Conservation (phyloP, 495 filamentous ascomycete genomes). For the Tuber indicum region DNA sequence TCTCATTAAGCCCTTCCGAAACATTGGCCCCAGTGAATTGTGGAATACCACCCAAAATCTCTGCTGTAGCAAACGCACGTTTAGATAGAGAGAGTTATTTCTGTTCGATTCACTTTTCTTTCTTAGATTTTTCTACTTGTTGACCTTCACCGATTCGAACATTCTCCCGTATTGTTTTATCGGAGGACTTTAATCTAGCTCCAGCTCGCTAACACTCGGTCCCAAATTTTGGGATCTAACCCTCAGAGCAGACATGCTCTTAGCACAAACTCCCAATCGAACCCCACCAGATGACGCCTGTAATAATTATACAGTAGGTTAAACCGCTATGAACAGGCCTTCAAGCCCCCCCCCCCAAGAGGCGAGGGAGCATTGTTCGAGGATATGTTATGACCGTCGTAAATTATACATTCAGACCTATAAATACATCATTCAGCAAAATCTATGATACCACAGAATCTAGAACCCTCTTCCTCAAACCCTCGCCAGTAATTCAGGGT, state of each 20-base stretch:
- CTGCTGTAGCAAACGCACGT: background rate
- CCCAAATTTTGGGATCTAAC: background rate
- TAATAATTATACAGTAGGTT: background rate
- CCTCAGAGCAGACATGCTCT: background rate
- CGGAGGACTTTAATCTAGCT: background rate
- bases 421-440: background rate
- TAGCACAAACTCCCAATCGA: background rate
- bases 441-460: background rate
- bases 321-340: background rate
- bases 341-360: background rate
- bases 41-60: background rate
- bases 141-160: background rate
- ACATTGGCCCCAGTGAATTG: background rate
- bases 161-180: background rate
- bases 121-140: background rate
- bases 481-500: background rate
- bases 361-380: background rate
- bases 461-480: background rate
- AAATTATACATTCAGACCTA: no score
- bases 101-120: background rate
- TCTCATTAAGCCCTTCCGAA: background rate
- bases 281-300: background rate
- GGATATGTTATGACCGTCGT: background rate
- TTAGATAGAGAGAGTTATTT: background rate
- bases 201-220: background rate